These are phyloP conservation scores for Aureobasidium sp. DNA, from an alignment of 2,329 filamentous ascomycete species.

Conservation along the genomic window DNA sequence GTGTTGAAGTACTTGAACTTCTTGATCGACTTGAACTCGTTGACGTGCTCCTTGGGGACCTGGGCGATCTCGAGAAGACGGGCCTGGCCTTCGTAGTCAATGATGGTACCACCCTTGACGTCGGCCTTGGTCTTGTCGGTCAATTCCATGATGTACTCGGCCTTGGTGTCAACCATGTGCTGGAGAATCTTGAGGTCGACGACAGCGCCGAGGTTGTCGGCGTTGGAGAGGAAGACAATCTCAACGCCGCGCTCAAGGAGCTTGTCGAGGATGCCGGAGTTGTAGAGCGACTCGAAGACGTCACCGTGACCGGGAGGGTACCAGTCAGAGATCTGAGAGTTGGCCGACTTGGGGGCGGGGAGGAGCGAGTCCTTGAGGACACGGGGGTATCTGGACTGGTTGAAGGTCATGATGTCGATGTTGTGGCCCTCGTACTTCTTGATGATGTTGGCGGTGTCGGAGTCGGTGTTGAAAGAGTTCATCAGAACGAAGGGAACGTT, in stretches of 20 bases:
- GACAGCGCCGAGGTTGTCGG: conserved; percentile 95
- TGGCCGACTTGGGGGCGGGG: conserved; percentile 81
- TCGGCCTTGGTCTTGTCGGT: conserved; percentile 99
- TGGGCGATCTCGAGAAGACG: conserved; percentile 97
- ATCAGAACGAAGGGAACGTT: conserved; percentile 98
- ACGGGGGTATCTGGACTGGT: conserved; percentile 97
- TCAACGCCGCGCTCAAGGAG: conserved; percentile 92
- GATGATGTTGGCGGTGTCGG: conserved; percentile 97
- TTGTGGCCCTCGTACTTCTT: conserved; percentile 99
- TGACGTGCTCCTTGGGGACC: conserved; percentile 98
- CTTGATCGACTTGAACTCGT: conserved; percentile 99
- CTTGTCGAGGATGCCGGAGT: conserved; percentile 96
- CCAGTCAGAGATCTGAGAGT: conserved; percentile 91
- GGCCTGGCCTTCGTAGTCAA: conserved; percentile 95
- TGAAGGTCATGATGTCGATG: conserved; percentile 99
- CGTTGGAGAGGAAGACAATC: conserved; percentile 98
- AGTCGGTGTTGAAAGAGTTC: conserved; percentile 99
- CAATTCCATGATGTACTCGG: conserved; percentile 99
- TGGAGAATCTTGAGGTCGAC: conserved; percentile 97
- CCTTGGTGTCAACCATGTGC: conserved; percentile 96
- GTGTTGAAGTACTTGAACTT: conserved; percentile 99
- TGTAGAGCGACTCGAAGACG: conserved; percentile 99
- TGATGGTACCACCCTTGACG: conserved; percentile 99
- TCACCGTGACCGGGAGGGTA: conserved; percentile 99
- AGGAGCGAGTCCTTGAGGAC: conserved; percentile 97